These are phyloP conservation scores for Xylaria venustula DNA, from an alignment of 495 filamentous ascomycete genomes.

Conservation along the genomic window DNA sequence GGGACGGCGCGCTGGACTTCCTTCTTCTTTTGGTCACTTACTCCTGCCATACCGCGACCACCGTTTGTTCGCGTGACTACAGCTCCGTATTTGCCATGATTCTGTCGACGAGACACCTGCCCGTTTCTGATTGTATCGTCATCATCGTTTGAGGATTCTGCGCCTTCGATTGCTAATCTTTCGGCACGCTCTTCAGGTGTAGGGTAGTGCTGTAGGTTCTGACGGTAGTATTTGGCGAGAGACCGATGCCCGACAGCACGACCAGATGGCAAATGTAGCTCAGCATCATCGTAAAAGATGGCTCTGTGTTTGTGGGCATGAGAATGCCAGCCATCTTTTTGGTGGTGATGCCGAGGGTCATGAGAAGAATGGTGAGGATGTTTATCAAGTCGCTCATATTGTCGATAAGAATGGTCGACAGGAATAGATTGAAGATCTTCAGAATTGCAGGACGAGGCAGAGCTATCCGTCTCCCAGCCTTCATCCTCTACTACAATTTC, in stretches of 20 bases:
- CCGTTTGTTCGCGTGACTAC: constrained; percentile 62
- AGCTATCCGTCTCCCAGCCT: constrained; percentile 92
- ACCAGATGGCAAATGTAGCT: constrained; percentile 90
- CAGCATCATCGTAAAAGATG: constrained; percentile 85
- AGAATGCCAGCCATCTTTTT: constrained; percentile 70
- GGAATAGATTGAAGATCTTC: constrained; percentile 71
- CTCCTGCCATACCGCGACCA: constrained; percentile 73
- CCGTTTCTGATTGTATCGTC: constrained; percentile 26
- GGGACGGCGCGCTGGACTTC: constrained; percentile 64
- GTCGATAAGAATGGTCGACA: constrained; percentile 60
- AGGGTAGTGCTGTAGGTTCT: constrained; percentile 85
- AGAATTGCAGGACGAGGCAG: constrained; percentile 76
- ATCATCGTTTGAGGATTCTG: constrained; percentile 31
- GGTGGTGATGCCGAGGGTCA: constrained; percentile 64
- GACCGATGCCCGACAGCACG: constrained; percentile 88
- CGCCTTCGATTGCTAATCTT: constrained; percentile 53
- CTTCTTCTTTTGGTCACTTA: constrained; percentile 65
- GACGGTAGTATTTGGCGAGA: constrained; percentile 80
- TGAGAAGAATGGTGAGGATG: constrained; percentile 66
- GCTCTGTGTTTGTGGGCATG: constrained; percentile 67
- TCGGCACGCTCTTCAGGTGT: constrained; percentile 64
- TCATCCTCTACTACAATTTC: constrained; percentile 56
- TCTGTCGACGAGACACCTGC: constrained; percentile 37
- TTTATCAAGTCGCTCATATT: constrained; percentile 58
- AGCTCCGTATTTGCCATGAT: constrained; percentile 53